Evolutionary conservation across 352 stramenopile genomes (phyloP).

Genomic region (Globisporangium sylvaticum): DNA sequence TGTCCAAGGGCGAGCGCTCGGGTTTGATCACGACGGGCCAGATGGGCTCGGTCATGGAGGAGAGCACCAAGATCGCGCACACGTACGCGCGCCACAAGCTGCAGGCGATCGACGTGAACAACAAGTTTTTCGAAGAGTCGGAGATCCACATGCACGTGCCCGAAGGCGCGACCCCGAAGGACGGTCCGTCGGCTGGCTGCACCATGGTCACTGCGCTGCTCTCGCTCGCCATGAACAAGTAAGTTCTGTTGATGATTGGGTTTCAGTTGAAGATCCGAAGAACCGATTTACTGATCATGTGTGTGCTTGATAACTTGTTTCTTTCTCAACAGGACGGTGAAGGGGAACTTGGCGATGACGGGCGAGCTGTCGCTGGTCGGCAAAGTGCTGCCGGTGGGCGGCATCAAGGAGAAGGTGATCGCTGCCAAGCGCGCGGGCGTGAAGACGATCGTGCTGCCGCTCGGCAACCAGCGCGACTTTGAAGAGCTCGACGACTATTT

Average conservation of each 20-base stretch:
- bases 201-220: slow-evolving; percentile 98
- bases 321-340: slow-evolving; percentile 67
- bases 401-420: slow-evolving; percentile 99
- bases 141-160: slow-evolving; percentile 98
- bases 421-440: slow-evolving; percentile 95
- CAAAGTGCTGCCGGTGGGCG: slow-evolving; percentile 98
- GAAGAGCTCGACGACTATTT: slow-evolving; percentile 97
- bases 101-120: slow-evolving; percentile 63
- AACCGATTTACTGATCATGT: background rate
- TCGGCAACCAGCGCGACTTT: slow-evolving; percentile 95
- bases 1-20: slow-evolving; percentile 60
- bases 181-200: slow-evolving; percentile 96
- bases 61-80: slow-evolving; percentile 97
- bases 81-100: slow-evolving; percentile 89
- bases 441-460: slow-evolving; percentile 92
- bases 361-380: slow-evolving; percentile 95
- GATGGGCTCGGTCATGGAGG: slow-evolving; percentile 98
- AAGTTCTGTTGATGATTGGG: slow-evolving; percentile 18
- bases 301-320: slow-evolving; percentile 1
- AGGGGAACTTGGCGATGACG: slow-evolving; percentile 97
- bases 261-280: background rate
- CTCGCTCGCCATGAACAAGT: slow-evolving; percentile 92
- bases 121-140: slow-evolving; percentile 93
- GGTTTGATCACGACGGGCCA: slow-evolving; percentile 91
- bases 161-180: slow-evolving; percentile 97